These are phyloP conservation scores for Puccinia hordei DNA, from an alignment of 1,284 basidiomycete genomes.

Conservation along the genomic window DNA sequence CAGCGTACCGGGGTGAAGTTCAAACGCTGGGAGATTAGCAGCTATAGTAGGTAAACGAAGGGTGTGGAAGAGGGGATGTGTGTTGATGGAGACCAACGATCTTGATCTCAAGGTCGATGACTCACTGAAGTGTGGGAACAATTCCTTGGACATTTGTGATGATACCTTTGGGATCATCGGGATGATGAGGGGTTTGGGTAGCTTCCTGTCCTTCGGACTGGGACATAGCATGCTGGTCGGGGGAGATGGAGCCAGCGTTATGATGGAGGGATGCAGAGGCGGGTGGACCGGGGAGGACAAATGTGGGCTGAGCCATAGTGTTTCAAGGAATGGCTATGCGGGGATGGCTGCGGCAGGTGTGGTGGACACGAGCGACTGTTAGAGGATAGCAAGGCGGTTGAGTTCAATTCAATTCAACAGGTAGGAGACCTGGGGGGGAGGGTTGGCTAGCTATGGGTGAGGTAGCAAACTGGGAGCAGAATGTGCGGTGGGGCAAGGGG, in stretches of 20 bases:
- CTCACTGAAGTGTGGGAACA: constrained; percentile 61
- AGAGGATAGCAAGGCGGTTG: too few relatives aligned
- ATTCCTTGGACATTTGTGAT: constrained; percentile 59
- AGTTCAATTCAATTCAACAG: too few relatives aligned
- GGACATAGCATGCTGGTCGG: constrained; percentile 32
- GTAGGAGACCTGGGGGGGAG: too few relatives aligned
- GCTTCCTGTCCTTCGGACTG: constrained; percentile 42
- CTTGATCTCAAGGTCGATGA: constrained; percentile 49
- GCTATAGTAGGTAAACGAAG: not conserved
- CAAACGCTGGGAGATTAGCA: constrained; percentile 19
- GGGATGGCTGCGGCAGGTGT: not conserved
- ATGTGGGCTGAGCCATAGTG: constrained; percentile 40
- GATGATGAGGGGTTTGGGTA: constrained; percentile 43
- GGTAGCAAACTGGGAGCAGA: too few relatives aligned
- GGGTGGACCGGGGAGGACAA: constrained; percentile 47
- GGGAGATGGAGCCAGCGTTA: constrained; percentile 28
- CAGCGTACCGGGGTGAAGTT: constrained; percentile 31
- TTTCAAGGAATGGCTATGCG: not conserved
- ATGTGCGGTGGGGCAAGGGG: not conserved
- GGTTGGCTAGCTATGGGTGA: too few relatives aligned
- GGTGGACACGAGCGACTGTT: not conserved
- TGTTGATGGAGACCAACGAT: not conserved
- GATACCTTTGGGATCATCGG: constrained; percentile 52
- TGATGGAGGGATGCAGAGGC: constrained; percentile 36
- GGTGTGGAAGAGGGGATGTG: not conserved